These are phyloP conservation scores for Babesia divergens DNA, from an alignment of 169 alveolate genomes.

Conservation along the genomic window DNA sequence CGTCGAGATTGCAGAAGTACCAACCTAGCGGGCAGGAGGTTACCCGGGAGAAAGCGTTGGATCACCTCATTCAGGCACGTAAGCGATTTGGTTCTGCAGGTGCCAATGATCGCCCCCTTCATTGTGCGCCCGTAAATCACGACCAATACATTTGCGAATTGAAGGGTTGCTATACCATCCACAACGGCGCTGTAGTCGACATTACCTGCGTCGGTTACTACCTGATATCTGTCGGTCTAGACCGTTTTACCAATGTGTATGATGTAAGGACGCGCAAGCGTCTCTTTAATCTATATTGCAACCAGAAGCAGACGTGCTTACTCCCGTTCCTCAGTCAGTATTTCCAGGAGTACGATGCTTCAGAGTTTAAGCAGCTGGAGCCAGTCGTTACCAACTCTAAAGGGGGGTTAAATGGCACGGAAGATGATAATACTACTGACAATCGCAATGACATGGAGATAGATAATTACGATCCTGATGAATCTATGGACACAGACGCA, in stretches of 20 bases:
- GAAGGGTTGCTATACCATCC: constrained; percentile 19
- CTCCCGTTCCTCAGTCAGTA: constrained; percentile 7
- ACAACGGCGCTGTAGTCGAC: constrained; percentile 61
- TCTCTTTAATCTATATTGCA: constrained; percentile 34
- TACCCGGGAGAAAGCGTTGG: constrained; percentile 40
- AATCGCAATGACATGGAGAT: no score
- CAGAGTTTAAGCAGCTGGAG: constrained; percentile 14
- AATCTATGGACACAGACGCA: not conserved
- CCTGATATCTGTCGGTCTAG: constrained; percentile 49
- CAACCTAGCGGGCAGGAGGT: constrained; percentile 21
- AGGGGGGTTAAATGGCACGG: not conserved
- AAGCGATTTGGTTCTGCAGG: constrained; percentile 45
- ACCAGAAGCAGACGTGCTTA: constrained; percentile 54
- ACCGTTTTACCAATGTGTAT: constrained; percentile 38
- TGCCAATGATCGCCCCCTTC: constrained; percentile 56
- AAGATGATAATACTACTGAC: constrained; percentile 11
- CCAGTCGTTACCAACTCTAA: not conserved
- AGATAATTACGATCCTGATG: not conserved
- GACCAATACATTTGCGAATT: constrained; percentile 52
- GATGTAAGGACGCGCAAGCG: constrained; percentile 19
- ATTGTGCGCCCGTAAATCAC: constrained; percentile 44
- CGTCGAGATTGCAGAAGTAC: constrained; percentile 43
- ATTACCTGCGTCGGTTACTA: constrained; percentile 34
- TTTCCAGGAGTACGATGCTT: not conserved
- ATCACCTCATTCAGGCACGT: constrained; percentile 62